Percentiles rank a stretch among this genome's conserved stretches.
phyloP scores from a whole-genome alignment of 805 yeast genomes.

The Candida chauliodis region DNA sequence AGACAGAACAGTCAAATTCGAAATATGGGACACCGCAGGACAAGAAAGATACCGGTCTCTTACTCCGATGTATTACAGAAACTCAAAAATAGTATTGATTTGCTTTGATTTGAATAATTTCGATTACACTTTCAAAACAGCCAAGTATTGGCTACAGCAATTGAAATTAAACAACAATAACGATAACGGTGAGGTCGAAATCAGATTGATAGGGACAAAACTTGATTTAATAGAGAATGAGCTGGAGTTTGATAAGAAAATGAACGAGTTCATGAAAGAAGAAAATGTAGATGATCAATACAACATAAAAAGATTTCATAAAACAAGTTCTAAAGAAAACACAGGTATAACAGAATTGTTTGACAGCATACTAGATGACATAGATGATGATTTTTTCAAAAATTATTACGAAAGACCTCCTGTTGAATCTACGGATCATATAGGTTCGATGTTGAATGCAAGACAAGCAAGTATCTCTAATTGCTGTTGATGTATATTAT shows the following conservation, averaged over 20 bases:
- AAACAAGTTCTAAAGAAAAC: constrained; percentile 73
- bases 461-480: constrained; percentile 7
- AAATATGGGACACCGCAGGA: constrained; percentile 87
- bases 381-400: constrained; percentile 29
- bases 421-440: constrained; percentile 5
- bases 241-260: constrained; percentile 7
- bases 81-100: constrained; percentile 69
- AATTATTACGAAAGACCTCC: constrained; percentile 12
- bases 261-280: background rate
- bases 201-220: constrained; percentile 78
- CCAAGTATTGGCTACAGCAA: constrained; percentile 89
- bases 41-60: constrained; percentile 75
- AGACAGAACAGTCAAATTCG: constrained; percentile 52
- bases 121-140: constrained; percentile 53
- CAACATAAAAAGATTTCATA: constrained; percentile 20
- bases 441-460: constrained; percentile 11
- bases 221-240: constrained; percentile 48
- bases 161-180: constrained; percentile 32
- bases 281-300: constrained; percentile 14
- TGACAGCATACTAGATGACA: constrained; percentile 25
- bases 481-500: constrained; percentile 9
- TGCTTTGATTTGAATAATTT: constrained; percentile 74
- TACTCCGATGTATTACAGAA: constrained; percentile 81
- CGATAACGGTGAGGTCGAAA: constrained; percentile 16
- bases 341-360: constrained; percentile 48